Conservation (phyloP, 352 stramenopile genomes). For the Phytophthora aleatoria region DNA sequence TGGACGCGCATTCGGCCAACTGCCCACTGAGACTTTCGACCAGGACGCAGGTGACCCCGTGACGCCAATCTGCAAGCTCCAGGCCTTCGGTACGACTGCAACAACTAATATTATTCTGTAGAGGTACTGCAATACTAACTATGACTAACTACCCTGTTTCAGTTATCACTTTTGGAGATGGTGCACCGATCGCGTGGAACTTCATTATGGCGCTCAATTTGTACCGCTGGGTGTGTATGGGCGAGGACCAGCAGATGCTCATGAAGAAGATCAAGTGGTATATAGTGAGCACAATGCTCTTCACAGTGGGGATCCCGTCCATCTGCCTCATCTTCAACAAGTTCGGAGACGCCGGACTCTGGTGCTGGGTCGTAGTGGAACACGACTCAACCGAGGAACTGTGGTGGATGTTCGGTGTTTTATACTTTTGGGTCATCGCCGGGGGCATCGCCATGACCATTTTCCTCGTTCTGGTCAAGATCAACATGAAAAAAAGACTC, state of each 20-base stretch:
- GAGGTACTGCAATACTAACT: slow-evolving; percentile 4
- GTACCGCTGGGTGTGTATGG: slow-evolving; percentile 83
- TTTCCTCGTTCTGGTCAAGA: slow-evolving; percentile 78
- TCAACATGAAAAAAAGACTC: slow-evolving; percentile 77
- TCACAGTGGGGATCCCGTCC: slow-evolving; percentile 60
- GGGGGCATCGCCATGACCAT: slow-evolving; percentile 58
- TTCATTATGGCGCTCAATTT: slow-evolving; percentile 86
- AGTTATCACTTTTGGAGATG: slow-evolving; percentile 84
- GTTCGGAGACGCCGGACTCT: slow-evolving; percentile 71
- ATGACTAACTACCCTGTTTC: background rate
- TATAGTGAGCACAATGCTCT: slow-evolving; percentile 59
- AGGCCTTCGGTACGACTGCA: slow-evolving; percentile 58
- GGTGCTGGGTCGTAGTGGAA: slow-evolving; percentile 78
- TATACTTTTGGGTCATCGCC: slow-evolving; percentile 81
- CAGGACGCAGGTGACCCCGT: slow-evolving; percentile 56
- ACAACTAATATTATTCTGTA: background rate
- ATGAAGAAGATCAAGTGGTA: slow-evolving; percentile 87
- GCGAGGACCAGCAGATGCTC: slow-evolving; percentile 83
- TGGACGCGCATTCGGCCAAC: slow-evolving; percentile 68
- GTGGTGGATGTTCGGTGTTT: slow-evolving; percentile 72
- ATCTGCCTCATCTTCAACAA: slow-evolving; percentile 61
- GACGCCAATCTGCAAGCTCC: slow-evolving; percentile 67
- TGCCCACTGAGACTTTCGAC: slow-evolving; percentile 73
- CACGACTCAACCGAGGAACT: slow-evolving; percentile 52
- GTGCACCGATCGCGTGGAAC: slow-evolving; percentile 81